Base-by-base conservation (phyloP, 2,329 filamentous ascomycete species). In the Ophiocordyceps camponoti-rufipedis region DNA sequence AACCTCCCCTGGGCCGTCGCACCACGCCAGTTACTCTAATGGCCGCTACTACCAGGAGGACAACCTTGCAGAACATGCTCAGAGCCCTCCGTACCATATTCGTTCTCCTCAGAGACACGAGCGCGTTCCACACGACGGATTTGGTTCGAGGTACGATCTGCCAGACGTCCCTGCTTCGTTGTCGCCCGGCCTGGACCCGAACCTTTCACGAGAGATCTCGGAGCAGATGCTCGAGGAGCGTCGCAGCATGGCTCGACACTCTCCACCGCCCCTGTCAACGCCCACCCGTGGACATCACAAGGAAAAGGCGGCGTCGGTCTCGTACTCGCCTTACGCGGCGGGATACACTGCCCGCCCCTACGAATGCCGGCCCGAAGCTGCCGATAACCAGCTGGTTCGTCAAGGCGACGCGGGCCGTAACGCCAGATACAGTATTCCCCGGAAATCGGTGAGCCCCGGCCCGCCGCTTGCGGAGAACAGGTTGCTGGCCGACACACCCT, bases 361-460 rank as follows among this genome's bases (percentile, higher is more conserved):
- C 44, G 64, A 23, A 23, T 5, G 23, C 23, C 23, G 23, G 23
- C 23, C 23, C 23, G 23, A 69, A 4, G 59, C 68, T 5, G 55
- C 55, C 18, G 57, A 61, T 29, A 50, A 52, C 18, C 55, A 56
- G 38, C 43, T 48, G 38, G 44, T 47, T 18, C 54, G 55, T 39
- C 52, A 53, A 47, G 56, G 58, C 28, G 57, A 56, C 29, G 49
- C 67, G 51, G 69, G 59, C 13, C 58, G 70, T 50, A 60, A 60
- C 51, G 56, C 66, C 51, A 59, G 69, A 52, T 70, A 74, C 50
- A 74, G 71, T 32, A 76, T 78, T 49, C 70, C 65, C 48, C 75
- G 83, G 45, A 88, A 88, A 58, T 86, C 82, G 1, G 74, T 87
- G 31, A 86, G 82, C 53, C 81, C 83, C 2, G 73, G 74, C 1